Evolutionary conservation across 257 asterid species (phyloP).

Genomic region (Capsicum baccatum): DNA sequence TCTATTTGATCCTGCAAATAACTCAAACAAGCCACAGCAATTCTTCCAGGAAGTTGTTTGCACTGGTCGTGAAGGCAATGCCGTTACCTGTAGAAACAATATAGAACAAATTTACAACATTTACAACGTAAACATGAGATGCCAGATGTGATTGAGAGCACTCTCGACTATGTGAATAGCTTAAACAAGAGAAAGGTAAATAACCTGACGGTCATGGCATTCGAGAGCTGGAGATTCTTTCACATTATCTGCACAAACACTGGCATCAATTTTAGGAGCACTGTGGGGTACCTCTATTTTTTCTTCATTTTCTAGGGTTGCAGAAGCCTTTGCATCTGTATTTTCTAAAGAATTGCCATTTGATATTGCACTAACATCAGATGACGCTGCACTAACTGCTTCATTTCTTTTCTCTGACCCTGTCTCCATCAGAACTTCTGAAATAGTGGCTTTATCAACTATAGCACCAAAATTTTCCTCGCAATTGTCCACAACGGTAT

Average conservation of each 20-base stretch:
- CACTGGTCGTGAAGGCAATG: slow-evolving; percentile 41
- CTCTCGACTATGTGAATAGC: slow-evolving; percentile 5
- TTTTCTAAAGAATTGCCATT: slow-evolving; percentile 11
- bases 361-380: neutral
- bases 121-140: slow-evolving; percentile 13
- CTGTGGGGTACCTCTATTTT: slow-evolving; percentile 28
- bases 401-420: slow-evolving; percentile 27
- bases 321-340: slow-evolving; percentile 35
- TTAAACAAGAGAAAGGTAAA: slow-evolving; percentile 17
- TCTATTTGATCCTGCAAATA: slow-evolving; percentile 47
- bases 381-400: slow-evolving; percentile 6
- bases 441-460: slow-evolving; percentile 23
- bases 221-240: slow-evolving; percentile 49
- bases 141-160: slow-evolving; percentile 4
- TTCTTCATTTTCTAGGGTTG: slow-evolving; percentile 30
- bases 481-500: neutral
- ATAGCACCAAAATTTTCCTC: slow-evolving; percentile 15
- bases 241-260: slow-evolving; percentile 19
- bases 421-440: slow-evolving; percentile 28
- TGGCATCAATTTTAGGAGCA: slow-evolving; percentile 32
- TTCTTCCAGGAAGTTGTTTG: slow-evolving; percentile 66
- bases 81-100: slow-evolving; percentile 50
- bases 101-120: neutral
- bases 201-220: slow-evolving; percentile 47
- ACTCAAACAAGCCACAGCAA: slow-evolving; percentile 76